Conservation (phyloP, 495 filamentous ascomycete species). For the Penicillium dipodomyicola region DNA sequence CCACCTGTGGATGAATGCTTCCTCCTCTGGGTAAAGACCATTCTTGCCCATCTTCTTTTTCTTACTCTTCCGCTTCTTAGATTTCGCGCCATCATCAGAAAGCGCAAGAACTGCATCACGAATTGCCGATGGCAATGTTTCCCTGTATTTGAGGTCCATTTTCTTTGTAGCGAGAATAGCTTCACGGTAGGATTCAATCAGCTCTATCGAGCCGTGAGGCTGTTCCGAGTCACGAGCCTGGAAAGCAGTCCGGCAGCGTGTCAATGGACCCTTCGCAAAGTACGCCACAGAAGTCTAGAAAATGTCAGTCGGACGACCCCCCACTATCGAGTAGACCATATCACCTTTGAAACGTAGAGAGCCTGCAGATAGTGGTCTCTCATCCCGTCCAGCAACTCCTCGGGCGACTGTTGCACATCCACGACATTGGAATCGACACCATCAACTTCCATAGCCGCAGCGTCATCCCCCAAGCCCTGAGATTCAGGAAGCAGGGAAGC, state of each 20-base stretch:
- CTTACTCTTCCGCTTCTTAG: slow-evolving; percentile 60
- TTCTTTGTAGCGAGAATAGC: slow-evolving; percentile 68
- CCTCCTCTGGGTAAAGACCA: slow-evolving; percentile 74
- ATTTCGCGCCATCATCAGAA: slow-evolving; percentile 57
- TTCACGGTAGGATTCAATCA: slow-evolving; percentile 67
- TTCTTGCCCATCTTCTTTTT: slow-evolving; percentile 73
- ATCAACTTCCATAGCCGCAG: slow-evolving; percentile 20
- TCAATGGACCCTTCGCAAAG: slow-evolving; percentile 93
- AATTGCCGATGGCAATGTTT: slow-evolving; percentile 66
- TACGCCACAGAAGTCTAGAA: slow-evolving; percentile 82
- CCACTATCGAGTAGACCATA: slow-evolving; percentile 8
- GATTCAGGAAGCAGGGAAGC: slow-evolving; percentile 16
- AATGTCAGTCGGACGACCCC: slow-evolving; percentile 12
- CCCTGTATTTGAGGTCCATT: slow-evolving; percentile 86
- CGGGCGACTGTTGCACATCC: slow-evolving; percentile 51
- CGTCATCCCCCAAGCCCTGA: slow-evolving; percentile 12
- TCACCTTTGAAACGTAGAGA: slow-evolving; percentile 84
- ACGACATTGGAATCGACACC: slow-evolving; percentile 9
- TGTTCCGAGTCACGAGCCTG: slow-evolving; percentile 52
- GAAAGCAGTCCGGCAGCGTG: slow-evolving; percentile 79
- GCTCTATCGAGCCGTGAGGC: slow-evolving; percentile 35
- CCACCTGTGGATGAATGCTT: slow-evolving; percentile 73
- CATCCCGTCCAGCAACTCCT: slow-evolving; percentile 65
- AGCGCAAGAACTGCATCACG: slow-evolving; percentile 59
- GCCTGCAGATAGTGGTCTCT: slow-evolving; percentile 78